A percentile compares a stretch with the other conserved stretches of the same genome.
These are phyloP conservation scores for Xanthoceras sorbifolium DNA, from an alignment of 345 rosid species.

Conservation along the genomic window DNA sequence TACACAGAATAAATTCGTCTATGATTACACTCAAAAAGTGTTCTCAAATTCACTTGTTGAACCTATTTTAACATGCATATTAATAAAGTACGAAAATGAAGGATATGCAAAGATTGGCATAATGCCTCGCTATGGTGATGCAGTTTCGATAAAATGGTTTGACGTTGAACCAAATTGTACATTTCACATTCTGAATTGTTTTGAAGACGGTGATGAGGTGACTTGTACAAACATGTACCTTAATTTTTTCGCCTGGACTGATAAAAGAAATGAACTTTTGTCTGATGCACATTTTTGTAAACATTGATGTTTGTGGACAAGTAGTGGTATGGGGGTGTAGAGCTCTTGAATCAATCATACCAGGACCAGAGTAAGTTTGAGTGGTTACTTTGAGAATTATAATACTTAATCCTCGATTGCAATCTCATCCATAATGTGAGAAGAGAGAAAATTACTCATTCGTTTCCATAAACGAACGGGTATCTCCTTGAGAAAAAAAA, in stretches of 20 bases:
- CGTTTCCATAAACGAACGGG: too few species aligned
- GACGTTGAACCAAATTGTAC: too few species aligned
- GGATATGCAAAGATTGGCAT: constrained; percentile 54
- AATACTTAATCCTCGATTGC: too few species aligned
- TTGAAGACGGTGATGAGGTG: constrained; percentile 58
- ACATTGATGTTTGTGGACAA: constrained; percentile 19
- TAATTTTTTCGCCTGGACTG: background rate
- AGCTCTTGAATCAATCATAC: constrained; percentile 40
- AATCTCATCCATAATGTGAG: too few species aligned
- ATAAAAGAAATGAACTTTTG: background rate
- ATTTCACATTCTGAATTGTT: constrained; percentile 52
- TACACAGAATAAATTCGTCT: background rate
- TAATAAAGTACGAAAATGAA: constrained; percentile 32
- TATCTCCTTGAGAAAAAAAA: too few species aligned
- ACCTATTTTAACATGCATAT: background rate
- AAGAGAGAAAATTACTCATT: too few species aligned
- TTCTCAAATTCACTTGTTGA: background rate
- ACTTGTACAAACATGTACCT: background rate
- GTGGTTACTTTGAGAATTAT: too few species aligned
- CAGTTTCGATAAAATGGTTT: constrained; percentile 48
- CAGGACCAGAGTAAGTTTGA: constrained; percentile 37
- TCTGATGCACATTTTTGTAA: background rate
- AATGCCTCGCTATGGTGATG: constrained; percentile 55
- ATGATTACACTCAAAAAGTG: background rate
- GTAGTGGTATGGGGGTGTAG: constrained; percentile 50